Conservation (phyloP, 768 basidiomycete species). For the Sporobolomyces phaffii region DNA sequence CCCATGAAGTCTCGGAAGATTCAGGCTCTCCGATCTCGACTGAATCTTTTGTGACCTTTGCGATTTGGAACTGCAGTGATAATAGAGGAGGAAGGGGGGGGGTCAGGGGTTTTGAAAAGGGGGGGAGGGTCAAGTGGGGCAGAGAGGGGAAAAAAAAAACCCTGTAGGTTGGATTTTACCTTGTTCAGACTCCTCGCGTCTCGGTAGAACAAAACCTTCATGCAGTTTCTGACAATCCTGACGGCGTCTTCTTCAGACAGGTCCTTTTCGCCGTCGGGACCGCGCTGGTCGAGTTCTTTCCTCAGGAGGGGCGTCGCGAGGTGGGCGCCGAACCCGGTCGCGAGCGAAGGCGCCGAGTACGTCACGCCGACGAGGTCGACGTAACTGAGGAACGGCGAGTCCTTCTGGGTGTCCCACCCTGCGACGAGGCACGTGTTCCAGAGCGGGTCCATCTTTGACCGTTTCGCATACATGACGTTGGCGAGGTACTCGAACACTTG, state of each 20-base stretch:
- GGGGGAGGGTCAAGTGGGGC: too few relatives aligned
- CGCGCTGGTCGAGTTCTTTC: slow-evolving; percentile 67
- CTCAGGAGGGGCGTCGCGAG: slow-evolving; percentile 89
- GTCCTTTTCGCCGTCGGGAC: slow-evolving; percentile 37
- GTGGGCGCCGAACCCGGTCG: slow-evolving; percentile 88
- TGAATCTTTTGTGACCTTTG: slow-evolving; percentile 72
- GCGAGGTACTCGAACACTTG: slow-evolving; percentile 90
- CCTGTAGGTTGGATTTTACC: slow-evolving; percentile 50
- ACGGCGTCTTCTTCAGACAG: slow-evolving; percentile 74
- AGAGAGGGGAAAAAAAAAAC: neutral
- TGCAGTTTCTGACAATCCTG: slow-evolving; percentile 70
- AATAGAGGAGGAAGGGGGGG: too few relatives aligned
- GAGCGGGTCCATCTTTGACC: slow-evolving; percentile 82
- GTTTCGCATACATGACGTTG: slow-evolving; percentile 80
- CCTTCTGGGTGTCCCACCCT: slow-evolving; percentile 65
- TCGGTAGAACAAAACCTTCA: slow-evolving; percentile 92
- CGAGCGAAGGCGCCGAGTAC: slow-evolving; percentile 83
- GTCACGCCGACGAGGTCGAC: slow-evolving; percentile 97
- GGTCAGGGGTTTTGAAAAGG: too few relatives aligned
- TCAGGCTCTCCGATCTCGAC: slow-evolving; percentile 72
- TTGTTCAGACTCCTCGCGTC: slow-evolving; percentile 94
- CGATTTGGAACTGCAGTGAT: slow-evolving; percentile 77
- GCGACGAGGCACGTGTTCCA: slow-evolving; percentile 95
- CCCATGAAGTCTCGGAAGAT: slow-evolving; percentile 72
- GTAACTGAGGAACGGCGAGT: slow-evolving; percentile 65